Percentiles rank a stretch among this genome's conserved stretches.
Evolutionary conservation across 345 rosid species (phyloP).

Genomic region (Citrus trifoliata): DNA sequence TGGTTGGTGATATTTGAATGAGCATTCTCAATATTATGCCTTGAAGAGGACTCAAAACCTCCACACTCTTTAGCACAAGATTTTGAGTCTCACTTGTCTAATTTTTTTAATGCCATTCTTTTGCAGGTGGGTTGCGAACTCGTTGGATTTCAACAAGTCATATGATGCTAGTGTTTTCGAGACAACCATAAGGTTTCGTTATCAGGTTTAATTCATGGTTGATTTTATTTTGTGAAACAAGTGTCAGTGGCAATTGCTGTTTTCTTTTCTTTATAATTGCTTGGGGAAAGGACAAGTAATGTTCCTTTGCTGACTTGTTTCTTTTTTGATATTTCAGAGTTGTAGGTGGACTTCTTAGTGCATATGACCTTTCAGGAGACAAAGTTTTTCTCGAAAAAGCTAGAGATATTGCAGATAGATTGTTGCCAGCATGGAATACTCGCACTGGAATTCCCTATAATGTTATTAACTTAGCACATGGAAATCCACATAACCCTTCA

Average conservation of each 20-base stretch:
- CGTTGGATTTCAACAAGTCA: constrained; percentile 89
- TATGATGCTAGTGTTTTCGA: constrained; percentile 96
- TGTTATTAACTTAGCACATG: constrained; percentile 72
- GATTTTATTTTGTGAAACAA: constrained; percentile 20
- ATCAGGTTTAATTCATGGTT: constrained; percentile 65
- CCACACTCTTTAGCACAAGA: not conserved
- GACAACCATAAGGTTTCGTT: constrained; percentile 98
- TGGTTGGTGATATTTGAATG: not conserved
- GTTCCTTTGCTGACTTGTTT: constrained; percentile 11
- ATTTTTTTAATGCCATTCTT: not conserved
- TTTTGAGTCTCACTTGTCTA: not conserved
- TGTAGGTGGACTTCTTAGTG: constrained; percentile 97
- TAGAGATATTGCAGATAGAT: constrained; percentile 89
- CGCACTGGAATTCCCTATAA: constrained; percentile 86
- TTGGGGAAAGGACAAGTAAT: not conserved
- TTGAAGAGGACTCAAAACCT: not conserved
- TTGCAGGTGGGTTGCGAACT: constrained; percentile 90
- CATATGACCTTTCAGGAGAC: constrained; percentile 93
- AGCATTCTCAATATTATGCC: not conserved
- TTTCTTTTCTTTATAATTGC: not conserved
- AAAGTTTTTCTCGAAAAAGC: constrained; percentile 91
- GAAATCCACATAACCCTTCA: constrained; percentile 76
- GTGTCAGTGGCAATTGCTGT: not conserved
- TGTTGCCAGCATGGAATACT: constrained; percentile 95
- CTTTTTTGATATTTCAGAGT: constrained; percentile 52